Evolutionary conservation across 257 asterid species (phyloP).

Genomic region (Lycium barbarum): DNA sequence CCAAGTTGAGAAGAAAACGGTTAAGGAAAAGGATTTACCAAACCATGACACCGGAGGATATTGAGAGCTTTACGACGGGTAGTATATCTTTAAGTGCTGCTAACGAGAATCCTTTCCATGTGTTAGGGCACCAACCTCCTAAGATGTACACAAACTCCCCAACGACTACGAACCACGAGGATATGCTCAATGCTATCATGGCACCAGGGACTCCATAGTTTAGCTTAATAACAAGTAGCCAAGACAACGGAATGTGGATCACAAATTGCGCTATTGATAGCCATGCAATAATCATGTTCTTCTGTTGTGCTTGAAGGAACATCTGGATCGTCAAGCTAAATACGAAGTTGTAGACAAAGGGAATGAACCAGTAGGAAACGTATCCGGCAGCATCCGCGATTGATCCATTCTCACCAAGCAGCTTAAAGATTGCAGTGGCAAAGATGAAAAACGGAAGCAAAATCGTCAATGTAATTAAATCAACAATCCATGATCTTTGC

Average conservation of each 20-base stretch:
- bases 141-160: constrained; percentile 78
- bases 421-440: constrained; percentile 62
- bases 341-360: constrained; percentile 49
- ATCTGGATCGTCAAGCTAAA: constrained; percentile 76
- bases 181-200: constrained; percentile 69
- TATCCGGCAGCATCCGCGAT: constrained; percentile 70
- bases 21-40: constrained; percentile 54
- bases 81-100: constrained; percentile 75
- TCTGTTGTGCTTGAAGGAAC: constrained; percentile 93
- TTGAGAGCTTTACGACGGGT: constrained; percentile 85
- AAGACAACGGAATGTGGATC: constrained; percentile 76
- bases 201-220: constrained; percentile 77
- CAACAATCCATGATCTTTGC: constrained; percentile 94
- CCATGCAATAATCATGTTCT: constrained; percentile 77
- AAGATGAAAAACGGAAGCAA: constrained; percentile 73
- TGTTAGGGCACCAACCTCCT: constrained; percentile 85
- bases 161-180: constrained; percentile 64
- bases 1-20: not conserved
- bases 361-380: constrained; percentile 75
- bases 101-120: constrained; percentile 76
- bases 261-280: constrained; percentile 56
- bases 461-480: constrained; percentile 60
- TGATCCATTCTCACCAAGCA: constrained; percentile 63
- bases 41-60: constrained; percentile 84
- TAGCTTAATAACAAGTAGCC: constrained; percentile 59